Evolutionary conservation across 1,139 yeast species (phyloP).

Genomic region (Geotrichum cucujoidarum): DNA sequence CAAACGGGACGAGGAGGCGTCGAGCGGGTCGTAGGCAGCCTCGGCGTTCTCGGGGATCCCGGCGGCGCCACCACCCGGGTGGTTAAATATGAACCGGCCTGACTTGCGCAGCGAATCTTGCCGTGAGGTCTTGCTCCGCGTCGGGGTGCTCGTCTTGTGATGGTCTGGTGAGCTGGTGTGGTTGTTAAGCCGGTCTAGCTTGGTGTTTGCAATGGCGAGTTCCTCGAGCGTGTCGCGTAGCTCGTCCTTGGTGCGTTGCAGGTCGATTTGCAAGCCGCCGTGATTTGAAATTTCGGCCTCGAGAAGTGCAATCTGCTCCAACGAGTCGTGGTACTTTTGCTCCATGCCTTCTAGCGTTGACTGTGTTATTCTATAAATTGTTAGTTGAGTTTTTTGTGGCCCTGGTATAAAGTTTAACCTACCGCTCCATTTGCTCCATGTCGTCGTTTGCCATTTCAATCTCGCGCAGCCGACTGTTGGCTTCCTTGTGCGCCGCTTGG

Average conservation of each 20-base stretch:
- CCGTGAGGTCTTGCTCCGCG: not conserved
- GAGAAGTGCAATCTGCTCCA: slow-evolving; percentile 36
- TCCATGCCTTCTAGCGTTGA: slow-evolving; percentile 35
- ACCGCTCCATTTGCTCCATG: slow-evolving; percentile 36
- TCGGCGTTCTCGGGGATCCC: slow-evolving; percentile 1
- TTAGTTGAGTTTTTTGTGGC: not conserved
- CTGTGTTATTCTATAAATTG: slow-evolving; percentile 27
- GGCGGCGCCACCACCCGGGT: not conserved
- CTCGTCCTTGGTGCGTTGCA: slow-evolving; percentile 37
- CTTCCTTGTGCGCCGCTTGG: slow-evolving; percentile 28
- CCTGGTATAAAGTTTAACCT: slow-evolving; percentile 9
- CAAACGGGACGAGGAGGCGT: not conserved
- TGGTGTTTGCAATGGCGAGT: slow-evolving; percentile 25
- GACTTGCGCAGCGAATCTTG: slow-evolving; percentile 4
- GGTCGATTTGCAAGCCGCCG: slow-evolving; percentile 30
- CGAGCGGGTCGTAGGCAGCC: not conserved
- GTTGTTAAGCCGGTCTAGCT: slow-evolving; percentile 24
- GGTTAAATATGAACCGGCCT: slow-evolving; percentile 1
- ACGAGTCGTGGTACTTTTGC: slow-evolving; percentile 30
- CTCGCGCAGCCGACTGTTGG: slow-evolving; percentile 32
- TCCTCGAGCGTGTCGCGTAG: slow-evolving; percentile 36
- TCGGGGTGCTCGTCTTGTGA: not conserved
- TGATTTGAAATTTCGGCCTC: slow-evolving; percentile 35
- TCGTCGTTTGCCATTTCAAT: slow-evolving; percentile 39
- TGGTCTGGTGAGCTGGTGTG: not conserved